A percentile compares a stretch with the other conserved stretches of the same genome.
These are phyloP conservation scores for Colletotrichum sp. DNA, from an alignment of 2,329 filamentous ascomycete genomes.

Conservation along the genomic window DNA sequence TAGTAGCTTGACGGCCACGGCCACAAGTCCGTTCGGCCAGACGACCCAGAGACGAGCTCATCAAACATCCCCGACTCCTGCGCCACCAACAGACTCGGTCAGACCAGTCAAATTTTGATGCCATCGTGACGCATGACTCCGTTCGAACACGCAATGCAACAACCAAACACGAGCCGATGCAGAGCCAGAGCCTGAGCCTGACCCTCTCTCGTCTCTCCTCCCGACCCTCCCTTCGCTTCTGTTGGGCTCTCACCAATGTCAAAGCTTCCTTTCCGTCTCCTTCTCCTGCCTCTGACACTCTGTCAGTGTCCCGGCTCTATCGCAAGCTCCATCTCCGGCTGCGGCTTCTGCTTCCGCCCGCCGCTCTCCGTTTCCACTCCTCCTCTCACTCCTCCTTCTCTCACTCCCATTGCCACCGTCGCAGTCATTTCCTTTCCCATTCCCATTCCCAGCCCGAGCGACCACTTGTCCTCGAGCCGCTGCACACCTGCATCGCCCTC, in stretches of 20 bases:
- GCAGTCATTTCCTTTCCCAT: neutral
- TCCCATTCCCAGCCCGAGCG: neutral
- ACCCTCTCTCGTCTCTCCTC: neutral
- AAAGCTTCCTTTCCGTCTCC: neutral
- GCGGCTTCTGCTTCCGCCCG: neutral
- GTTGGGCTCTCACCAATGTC: neutral
- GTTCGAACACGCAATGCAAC: neutral
- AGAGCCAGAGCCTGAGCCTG: neutral
- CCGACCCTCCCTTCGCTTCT: neutral
- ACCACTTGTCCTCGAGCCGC: constrained; percentile 14
- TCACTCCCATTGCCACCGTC: neutral
- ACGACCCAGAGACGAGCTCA: constrained; percentile 32
- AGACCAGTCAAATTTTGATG: neutral
- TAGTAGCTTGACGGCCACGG: neutral
- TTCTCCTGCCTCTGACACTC: neutral
- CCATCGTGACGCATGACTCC: constrained; percentile 3
- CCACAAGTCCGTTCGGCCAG: neutral
- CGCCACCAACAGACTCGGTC: neutral
- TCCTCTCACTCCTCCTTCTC: neutral
- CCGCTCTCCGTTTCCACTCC: neutral
- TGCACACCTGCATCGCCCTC: constrained; percentile 4
- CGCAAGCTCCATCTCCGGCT: neutral
- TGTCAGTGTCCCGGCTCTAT: neutral
- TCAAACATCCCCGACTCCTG: constrained; percentile 20
- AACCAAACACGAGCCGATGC: neutral